phyloP scores from a whole-genome alignment of 75 land plant species.

The Isoetes taiwanensis region DNA sequence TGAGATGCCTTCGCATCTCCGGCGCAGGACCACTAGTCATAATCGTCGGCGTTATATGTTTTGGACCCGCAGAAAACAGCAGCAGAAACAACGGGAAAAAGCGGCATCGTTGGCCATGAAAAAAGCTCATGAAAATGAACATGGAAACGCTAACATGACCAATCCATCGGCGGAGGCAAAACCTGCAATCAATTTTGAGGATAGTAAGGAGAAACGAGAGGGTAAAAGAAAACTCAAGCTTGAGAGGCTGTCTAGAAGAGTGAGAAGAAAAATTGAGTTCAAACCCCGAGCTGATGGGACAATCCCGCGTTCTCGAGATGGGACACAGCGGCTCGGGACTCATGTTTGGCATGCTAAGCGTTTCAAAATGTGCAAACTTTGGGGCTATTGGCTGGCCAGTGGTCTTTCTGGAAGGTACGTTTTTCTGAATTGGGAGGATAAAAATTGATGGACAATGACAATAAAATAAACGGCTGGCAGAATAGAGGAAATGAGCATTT shows the following conservation, averaged over 20 bases:
- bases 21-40: conserved; percentile 1
- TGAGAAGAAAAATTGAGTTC: neutral
- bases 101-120: no score
- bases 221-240: conserved; percentile 1
- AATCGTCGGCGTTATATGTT: neutral
- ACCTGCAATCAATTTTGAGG: no score
- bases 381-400: neutral
- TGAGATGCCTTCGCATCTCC: neutral
- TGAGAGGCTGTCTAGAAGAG: neutral
- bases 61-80: neutral
- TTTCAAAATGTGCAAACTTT: neutral
- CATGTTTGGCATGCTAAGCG: conserved; percentile 8
- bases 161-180: no score
- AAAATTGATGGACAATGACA: no score
- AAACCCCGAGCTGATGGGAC: neutral
- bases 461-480: no score
- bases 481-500: no score
- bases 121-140: neutral
- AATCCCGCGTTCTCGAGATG: neutral
- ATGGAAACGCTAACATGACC: neutral
- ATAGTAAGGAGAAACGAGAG: no score
- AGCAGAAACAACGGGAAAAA: no score
- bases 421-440: neutral
- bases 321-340: neutral
- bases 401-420: neutral